Conservation (phyloP, 2,329 filamentous ascomycete species). For the Apiospora phragmitis region DNA sequence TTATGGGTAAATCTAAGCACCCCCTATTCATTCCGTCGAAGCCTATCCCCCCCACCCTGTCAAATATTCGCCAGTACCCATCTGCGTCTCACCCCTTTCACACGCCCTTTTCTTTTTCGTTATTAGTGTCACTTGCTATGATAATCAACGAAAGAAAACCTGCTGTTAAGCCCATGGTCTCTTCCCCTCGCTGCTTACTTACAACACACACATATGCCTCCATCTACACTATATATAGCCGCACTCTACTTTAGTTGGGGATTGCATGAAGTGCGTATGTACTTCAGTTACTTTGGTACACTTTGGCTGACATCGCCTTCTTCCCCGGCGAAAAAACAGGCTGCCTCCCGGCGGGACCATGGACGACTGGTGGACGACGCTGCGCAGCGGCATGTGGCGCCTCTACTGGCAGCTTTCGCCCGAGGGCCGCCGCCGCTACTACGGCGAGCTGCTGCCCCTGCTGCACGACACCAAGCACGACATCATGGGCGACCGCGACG, state of each 20-base stretch:
- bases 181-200: too few relatives aligned
- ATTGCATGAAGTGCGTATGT: too few relatives aligned
- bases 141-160: too few relatives aligned
- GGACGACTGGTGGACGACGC: slow-evolving; percentile 70
- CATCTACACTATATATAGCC: too few relatives aligned
- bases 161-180: too few relatives aligned
- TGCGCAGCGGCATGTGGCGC: slow-evolving; percentile 77
- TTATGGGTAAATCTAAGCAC: not conserved
- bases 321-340: slow-evolving; percentile 45
- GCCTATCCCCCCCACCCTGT: not conserved
- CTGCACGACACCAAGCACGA: slow-evolving; percentile 71
- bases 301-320: not conserved
- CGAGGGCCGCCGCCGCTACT: slow-evolving; percentile 75
- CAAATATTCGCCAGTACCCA: not conserved
- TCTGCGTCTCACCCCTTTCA: not conserved
- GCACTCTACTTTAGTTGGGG: too few relatives aligned
- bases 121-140: not conserved
- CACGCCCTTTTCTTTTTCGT: not conserved
- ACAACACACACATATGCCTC: too few relatives aligned
- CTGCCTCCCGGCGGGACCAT: slow-evolving; percentile 69
- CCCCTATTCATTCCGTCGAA: not conserved
- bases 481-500: slow-evolving; percentile 66
- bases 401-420: slow-evolving; percentile 71
- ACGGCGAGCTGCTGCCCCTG: slow-evolving; percentile 73
- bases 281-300: not conserved